Base-by-base conservation (phyloP, 768 basidiomycete species). In the Collybia mongolica region DNA sequence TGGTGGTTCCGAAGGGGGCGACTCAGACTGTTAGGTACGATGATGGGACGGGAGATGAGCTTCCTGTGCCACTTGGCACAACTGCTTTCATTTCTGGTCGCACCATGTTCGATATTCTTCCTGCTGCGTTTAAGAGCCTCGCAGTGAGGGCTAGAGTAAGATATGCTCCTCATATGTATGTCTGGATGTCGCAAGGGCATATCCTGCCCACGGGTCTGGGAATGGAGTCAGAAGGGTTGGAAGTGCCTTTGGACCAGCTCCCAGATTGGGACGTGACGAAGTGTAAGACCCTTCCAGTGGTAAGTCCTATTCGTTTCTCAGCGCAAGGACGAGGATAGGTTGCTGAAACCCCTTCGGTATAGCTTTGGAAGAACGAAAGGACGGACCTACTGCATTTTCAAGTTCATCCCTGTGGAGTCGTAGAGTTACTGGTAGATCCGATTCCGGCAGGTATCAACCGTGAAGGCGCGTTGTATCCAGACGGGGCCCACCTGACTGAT, bases 281-380 rank as follows among this genome's bases (percentile, higher is more conserved):
- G 65, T 53, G 88, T 61, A 90, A 93, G 76, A 72, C 73, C 2
- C 74, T 86, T 46, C 92, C 93, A 19, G 63, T 90, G 29, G 73
- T 75, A 48, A 51, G 70, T 26, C 43, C 11, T 32, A n/a, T n/a
- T n/a, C n/a, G n/a, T 32, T 42, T 18, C 11, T 56, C 35, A 32
- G 3, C 28, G 12, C 8, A 56, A 8, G 53, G 24, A 15, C 20
- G 37, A 56, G 79, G 51, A 39, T 75, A 59, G 23, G 39, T 41
- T 12, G 22, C 8, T 23, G 43, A 32, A n/a, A 22, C 24, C 47
- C 20, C 24, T 19, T 39, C 15, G 36, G 39, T 54, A 14, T 54
- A 92, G 86, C 65, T 86, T 6, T 96, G 94, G 94, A 95, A 95
- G 75, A 96, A 95, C 68, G 90, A 92, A 0, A 80, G 82, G 8